Conservation (phyloP, 306 rosid species). For the Trifolium fragiferum region DNA sequence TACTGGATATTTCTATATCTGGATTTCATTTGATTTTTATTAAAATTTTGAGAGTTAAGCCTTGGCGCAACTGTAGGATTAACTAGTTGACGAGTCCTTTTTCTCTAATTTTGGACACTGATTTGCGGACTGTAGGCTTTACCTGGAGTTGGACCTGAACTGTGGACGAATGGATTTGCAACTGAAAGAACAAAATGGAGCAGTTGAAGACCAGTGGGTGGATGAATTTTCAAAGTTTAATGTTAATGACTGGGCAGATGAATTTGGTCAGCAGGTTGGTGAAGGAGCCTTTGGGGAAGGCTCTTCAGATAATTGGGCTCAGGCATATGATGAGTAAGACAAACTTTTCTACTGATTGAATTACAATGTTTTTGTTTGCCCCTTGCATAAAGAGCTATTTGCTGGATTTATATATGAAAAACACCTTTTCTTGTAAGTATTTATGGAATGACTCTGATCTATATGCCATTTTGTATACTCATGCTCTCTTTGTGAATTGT, state of each 20-base stretch:
- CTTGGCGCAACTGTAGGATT: conserved; percentile 9
- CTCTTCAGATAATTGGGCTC: conserved; percentile 80
- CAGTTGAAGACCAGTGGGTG: conserved; percentile 85
- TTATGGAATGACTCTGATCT: not conserved
- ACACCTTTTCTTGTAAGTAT: conserved; percentile 12
- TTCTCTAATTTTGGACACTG: conserved; percentile 38
- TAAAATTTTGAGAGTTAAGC: conserved; percentile 13
- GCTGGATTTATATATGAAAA: conserved; percentile 4
- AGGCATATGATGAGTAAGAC: conserved; percentile 87
- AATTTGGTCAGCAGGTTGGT: conserved; percentile 80
- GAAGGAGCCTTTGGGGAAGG: conserved; percentile 70
- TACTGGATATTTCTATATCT: not conserved
- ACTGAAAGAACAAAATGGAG: conserved; percentile 47
- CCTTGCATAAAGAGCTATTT: conserved; percentile 4
- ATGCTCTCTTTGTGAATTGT: not conserved
- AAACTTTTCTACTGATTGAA: conserved; percentile 19
- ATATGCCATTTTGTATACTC: not conserved
- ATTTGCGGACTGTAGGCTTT: conserved; percentile 55
- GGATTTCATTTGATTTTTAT: not conserved
- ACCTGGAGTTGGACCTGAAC: conserved; percentile 58
- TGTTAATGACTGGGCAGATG: conserved; percentile 90
- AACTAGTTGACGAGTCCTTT: conserved; percentile 8
- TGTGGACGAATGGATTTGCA: conserved; percentile 86
- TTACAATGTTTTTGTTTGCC: not conserved
- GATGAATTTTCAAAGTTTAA: conserved; percentile 88